Percentiles rank a stretch among this genome's conserved stretches.
Conservation (phyloP, 2,329 filamentous ascomycete species). For the Nemania sp. region DNA sequence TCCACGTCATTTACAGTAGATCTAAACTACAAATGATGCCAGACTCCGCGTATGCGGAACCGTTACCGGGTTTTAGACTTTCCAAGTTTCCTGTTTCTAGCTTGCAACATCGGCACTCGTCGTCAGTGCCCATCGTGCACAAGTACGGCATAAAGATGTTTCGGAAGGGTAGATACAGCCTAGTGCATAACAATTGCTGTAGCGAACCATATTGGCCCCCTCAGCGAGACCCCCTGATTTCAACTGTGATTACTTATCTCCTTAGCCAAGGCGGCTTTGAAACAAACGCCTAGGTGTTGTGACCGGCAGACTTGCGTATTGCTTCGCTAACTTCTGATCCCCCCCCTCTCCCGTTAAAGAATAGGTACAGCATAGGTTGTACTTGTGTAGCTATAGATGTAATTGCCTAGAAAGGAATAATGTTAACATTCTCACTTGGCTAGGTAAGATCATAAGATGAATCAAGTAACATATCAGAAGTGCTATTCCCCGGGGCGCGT, state of each 20-base stretch:
- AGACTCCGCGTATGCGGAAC: not conserved
- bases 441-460: not conserved
- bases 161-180: not conserved
- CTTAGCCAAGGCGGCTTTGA: no score
- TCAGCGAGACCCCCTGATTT: not conserved
- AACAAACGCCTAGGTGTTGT: not conserved
- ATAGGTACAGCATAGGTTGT: not conserved
- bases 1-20: conserved; percentile 12
- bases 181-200: not conserved
- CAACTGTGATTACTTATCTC: not conserved
- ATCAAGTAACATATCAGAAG: not conserved
- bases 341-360: not conserved
- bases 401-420: not conserved
- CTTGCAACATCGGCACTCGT: not conserved
- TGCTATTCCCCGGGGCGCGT: not conserved
- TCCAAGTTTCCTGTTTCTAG: not conserved
- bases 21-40: not conserved
- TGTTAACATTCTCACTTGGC: not conserved
- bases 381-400: not conserved
- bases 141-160: not conserved
- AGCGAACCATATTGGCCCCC: not conserved
- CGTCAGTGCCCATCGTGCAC: not conserved
- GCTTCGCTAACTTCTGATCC: not conserved
- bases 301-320: not conserved
- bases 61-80: not conserved